Evolutionary conservation across 495 filamentous ascomycete genomes (phyloP), one percentile per base, ranked within the genome.

Genomic region (Penicillium atrosanguineum): DNA sequence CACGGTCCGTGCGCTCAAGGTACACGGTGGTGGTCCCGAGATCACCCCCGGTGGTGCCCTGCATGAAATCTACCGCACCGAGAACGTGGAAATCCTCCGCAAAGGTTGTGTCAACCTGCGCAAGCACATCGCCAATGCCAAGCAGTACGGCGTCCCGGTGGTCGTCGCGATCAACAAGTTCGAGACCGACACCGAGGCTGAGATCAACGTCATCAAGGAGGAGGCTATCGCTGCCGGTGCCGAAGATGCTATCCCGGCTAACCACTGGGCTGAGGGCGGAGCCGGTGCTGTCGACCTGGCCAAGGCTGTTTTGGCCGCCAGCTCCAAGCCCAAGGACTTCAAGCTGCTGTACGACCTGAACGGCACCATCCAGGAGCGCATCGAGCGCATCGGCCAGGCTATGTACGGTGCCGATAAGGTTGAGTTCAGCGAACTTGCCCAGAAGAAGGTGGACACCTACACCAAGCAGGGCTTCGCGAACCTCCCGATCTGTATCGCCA

Each of bases 141-240:
- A 78, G 62, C 77, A 83, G 37, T 98, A 93, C 60, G 94, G 94
- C 41, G 85, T 97, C 14, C 90, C 94, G 1, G 92, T 98, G n/a
- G 86, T 98, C 7, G 94, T 98, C 2, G 94, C 94, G 26, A 93
- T 98, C 77, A 98, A 98, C 78, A 89, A 87, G 64, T 96, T 98
- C 68, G 82, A 87, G 52, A 96, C 90, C 28, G 94, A 98, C 67
- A 96, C 94, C 11, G 86, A 89, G 16, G 93, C 93, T 46, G 94
- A 98, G 69, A 88, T 97, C 50, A 84, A 87, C 7, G 84, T 90
- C 47, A 84, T 98, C 61, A 83, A 84, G 52, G 91, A 97, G 67
- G 92, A 96, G 65, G 88, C 94, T 39, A 83, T 97, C 55, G 88
- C 88, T 52, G 94, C 94, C 29, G 94, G 94, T 54, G 94, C 94